These are phyloP conservation scores for Penicillium macrosclerotiorum DNA, from an alignment of 495 filamentous ascomycete species.

Conservation along the genomic window DNA sequence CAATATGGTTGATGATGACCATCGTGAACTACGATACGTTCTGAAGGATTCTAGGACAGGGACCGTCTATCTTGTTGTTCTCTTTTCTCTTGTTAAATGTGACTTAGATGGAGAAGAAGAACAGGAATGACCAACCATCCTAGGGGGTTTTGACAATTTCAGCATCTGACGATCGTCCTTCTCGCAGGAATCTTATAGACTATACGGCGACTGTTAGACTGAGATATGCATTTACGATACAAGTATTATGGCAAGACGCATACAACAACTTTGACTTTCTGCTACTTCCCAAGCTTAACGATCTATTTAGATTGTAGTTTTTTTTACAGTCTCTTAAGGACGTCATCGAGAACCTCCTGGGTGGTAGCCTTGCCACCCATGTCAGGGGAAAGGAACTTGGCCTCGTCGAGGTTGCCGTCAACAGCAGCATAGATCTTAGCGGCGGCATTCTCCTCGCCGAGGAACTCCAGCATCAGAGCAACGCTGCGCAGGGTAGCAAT, in stretches of 20 bases:
- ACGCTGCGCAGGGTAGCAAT: conserved; percentile 91
- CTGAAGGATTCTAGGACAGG: conserved; percentile 71
- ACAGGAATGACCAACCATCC: too few relatives aligned
- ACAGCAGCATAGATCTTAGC: conserved; percentile 87
- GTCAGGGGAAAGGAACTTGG: conserved; percentile 79
- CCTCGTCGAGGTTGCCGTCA: conserved; percentile 86
- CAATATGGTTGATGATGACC: conserved; percentile 78
- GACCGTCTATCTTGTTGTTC: conserved; percentile 71
- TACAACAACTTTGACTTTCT: background rate
- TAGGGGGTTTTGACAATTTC: too few relatives aligned
- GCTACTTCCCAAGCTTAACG: background rate
- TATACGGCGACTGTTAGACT: too few relatives aligned
- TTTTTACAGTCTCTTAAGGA: conserved; percentile 76
- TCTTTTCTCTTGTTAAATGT: conserved; percentile 64
- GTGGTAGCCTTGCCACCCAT: conserved; percentile 87
- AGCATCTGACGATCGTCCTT: too few relatives aligned
- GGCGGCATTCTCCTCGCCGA: conserved; percentile 80
- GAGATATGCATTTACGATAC: too few relatives aligned
- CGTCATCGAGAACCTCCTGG: conserved; percentile 84
- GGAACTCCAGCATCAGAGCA: conserved; percentile 93
- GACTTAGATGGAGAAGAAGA: conserved; percentile 9
- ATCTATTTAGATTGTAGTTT: too few relatives aligned
- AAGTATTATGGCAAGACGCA: too few relatives aligned
- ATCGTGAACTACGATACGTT: conserved; percentile 79
- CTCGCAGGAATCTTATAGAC: too few relatives aligned